Base-by-base conservation (phyloP, 129 eudicot species). In the Ambrosia artemisiifolia region DNA sequence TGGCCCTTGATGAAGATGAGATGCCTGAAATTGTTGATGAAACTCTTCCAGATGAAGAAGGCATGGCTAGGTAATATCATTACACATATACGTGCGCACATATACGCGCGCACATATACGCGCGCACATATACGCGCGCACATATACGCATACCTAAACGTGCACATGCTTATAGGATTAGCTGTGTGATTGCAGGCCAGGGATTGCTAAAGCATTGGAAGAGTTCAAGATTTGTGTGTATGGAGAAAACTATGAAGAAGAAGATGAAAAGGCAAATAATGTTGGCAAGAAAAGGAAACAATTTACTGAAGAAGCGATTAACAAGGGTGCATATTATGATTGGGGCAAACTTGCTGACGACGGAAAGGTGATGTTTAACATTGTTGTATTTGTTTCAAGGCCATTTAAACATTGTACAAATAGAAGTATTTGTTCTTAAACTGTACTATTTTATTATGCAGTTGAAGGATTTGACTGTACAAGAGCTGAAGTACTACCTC, bases 1-100 rank as follows among this genome's bases (percentile, higher is more conserved):
- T 94, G 65, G 99, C 99, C 9, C 82, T 94, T 63, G 96, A 88
- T 75, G 99, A 94, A 85, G 97, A 94, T 57, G 99, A 94, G 77
- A 84, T 94, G 81, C 99, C 99, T 68, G 89, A 88, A 54, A 71
- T 94, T 32, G 78, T 80, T 54, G 99, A 94, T 83, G 99, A 94
- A 82, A 94, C 99, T 55, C 80, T 84, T 77, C 99, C 99, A 0
- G 99, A 94, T 83, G 93, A 83, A 79, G 88, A 90, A 77, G 99
- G 99, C 72, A 83, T 94, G 96, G 66, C 97, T 72, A 90, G 96
- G 98, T 93, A 86, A 40, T 50, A n/a, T 14, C 44, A 33, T 12
- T 34, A 61, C 6, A 34, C 38, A 12, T 42, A 61, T 46, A n/a
- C 36, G n/a, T n/a, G n/a, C n/a, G 33, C 6, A 65, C 71, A 13